Evolutionary conservation across 139 green algal species (phyloP).

Genomic region (Picochlorum sp.): DNA sequence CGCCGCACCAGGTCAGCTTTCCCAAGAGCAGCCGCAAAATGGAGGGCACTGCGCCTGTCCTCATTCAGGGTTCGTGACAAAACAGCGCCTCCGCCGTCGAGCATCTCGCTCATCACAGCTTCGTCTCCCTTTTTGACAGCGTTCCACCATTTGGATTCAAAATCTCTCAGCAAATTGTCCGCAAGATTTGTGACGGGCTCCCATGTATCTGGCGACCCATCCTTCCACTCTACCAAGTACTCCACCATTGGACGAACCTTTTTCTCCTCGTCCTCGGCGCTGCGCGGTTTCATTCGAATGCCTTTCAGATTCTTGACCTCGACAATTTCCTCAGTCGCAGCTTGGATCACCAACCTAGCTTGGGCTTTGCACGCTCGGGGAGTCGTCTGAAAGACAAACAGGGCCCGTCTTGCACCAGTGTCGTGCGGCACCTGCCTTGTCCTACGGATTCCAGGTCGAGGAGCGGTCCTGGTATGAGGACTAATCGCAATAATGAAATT

Average conservation of each 20-base stretch:
- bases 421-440: too few species aligned
- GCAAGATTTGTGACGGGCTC: constrained; percentile 63
- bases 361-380: background rate
- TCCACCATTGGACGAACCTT: constrained; percentile 43
- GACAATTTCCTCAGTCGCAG: constrained; percentile 25
- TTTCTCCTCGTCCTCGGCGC: constrained; percentile 26
- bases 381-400: background rate
- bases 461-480: too few species aligned
- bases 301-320: constrained; percentile 55
- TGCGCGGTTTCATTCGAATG: constrained; percentile 33
- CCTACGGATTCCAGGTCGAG: too few species aligned
- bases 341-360: background rate
- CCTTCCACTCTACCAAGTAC: constrained; percentile 72
- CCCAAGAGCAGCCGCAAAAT: constrained; percentile 69
- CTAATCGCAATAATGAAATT: too few species aligned
- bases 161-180: constrained; percentile 75
- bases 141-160: constrained; percentile 75
- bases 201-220: constrained; percentile 39
- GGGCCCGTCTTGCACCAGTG: too few species aligned
- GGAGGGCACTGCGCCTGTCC: constrained; percentile 69
- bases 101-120: constrained; percentile 45
- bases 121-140: constrained; percentile 65
- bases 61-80: constrained; percentile 60
- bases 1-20: constrained; percentile 45
- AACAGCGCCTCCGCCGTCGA: constrained; percentile 43